These are phyloP conservation scores for Apiotrichum veenhuisii DNA, from an alignment of 1,284 basidiomycete species.

Conservation along the genomic window DNA sequence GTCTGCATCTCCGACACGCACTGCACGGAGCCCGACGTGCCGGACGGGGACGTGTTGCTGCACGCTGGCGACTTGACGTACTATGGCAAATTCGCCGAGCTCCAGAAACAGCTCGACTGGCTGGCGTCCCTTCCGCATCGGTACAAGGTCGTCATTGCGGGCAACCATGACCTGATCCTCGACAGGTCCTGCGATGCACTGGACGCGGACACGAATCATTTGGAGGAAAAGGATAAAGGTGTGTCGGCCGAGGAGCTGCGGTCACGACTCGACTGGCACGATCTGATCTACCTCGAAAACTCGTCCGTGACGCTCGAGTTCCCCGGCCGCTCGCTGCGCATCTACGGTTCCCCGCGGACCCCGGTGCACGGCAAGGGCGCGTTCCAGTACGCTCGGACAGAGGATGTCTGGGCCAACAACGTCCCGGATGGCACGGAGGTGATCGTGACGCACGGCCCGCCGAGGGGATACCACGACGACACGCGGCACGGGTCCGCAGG, in stretches of 20 bases:
- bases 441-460: neutral
- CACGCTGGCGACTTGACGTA: constrained; percentile 6
- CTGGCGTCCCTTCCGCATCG: constrained; percentile 5
- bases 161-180: constrained; percentile 6
- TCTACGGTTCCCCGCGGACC: constrained; percentile 1
- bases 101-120: constrained; percentile 9
- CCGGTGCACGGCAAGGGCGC: neutral
- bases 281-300: neutral
- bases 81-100: neutral
- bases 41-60: constrained; percentile 6
- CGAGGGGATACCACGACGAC: constrained; percentile 1
- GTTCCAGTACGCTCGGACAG: neutral
- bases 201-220: too few relatives aligned
- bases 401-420: neutral
- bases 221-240: neutral
- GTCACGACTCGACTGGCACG: neutral
- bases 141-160: constrained; percentile 8
- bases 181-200: too few relatives aligned
- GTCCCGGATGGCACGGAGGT: neutral
- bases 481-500: too few relatives aligned
- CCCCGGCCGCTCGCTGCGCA: neutral
- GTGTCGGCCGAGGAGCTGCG: neutral
- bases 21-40: neutral
- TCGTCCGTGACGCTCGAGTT: neutral
- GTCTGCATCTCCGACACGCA: constrained; percentile 9